Evolutionary conservation across 75 land plant species (phyloP), one percentile per base, ranked within the genome.

Genomic region (Azolla pinnata): DNA sequence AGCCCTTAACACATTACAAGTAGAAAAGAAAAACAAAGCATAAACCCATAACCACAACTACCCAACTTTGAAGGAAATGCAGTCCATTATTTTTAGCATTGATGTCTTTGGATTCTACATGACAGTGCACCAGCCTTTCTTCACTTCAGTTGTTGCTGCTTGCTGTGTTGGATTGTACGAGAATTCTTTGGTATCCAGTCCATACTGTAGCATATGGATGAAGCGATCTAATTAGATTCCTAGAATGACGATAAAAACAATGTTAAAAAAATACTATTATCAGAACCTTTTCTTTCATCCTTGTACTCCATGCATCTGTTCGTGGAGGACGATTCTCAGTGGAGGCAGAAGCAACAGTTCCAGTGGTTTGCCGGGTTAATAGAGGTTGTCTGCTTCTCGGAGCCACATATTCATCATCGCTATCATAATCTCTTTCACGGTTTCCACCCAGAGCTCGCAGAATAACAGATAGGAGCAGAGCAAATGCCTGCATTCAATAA

Each of bases 281-380:
- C 4, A 18, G 4, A 52, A 69, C 97, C 97, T 92, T 88, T 60
- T 92, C 97, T 44, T 89, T 70, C 93, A 92, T 92, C 25, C 95
- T 72, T 28, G 79, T 56, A 72, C 99, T 90, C 99, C 99, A 90
- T 20, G 90, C 96, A 81, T 95, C 99, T 61, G 65, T 83, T 35
- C 97, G 76, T 42, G 76, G 44, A 2, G 87, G 64, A 7, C 85
- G 85, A 25, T 74, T 82, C 49, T 84, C 80, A 61, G 76, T 63
- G 63, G 86, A 54, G 33, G 77, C 74, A 48, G 84, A 68, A 4
- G 61, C 75, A 34, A 79, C 70, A 29, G 83, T 69, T 49, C 70
- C 85, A 53, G 62, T 42, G 14, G 70, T 68, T 34, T 74, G 82
- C 48, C 89, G 76, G 53, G 69, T 79, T 33, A 93, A 42, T 61